Percentiles rank a stretch among this genome's conserved stretches.
Conservation (phyloP, 2,329 filamentous ascomycete genomes). For the Metarhizium robertsii region DNA sequence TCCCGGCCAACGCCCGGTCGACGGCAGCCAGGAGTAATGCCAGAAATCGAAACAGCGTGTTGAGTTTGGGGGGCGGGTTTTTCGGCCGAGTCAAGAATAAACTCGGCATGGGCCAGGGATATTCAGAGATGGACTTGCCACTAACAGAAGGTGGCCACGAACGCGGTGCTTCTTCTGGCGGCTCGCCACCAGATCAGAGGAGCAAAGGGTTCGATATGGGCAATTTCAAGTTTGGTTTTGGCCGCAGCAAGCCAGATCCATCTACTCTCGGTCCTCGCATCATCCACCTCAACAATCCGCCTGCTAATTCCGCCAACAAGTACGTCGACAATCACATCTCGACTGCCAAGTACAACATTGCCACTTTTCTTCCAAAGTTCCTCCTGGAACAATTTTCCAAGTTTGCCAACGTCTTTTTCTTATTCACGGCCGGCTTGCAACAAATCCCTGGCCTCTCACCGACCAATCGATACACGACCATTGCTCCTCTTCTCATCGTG, state of each 20-base stretch:
- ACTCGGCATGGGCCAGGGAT: conserved; percentile 77
- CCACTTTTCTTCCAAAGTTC: conserved; percentile 94
- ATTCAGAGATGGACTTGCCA: conserved; percentile 97
- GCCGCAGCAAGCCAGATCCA: conserved; percentile 74
- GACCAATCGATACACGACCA: conserved; percentile 92
- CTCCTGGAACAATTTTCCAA: conserved; percentile 98
- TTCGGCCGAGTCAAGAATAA: conserved; percentile 83
- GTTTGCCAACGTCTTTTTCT: conserved; percentile 98
- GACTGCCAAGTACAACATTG: conserved; percentile 91
- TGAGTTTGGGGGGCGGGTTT: conserved; percentile 78
- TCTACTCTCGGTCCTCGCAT: conserved; percentile 84
- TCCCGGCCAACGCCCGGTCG: conserved; percentile 47
- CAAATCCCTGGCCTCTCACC: conserved; percentile 93
- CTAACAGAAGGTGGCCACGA: conserved; percentile 63
- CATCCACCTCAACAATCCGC: conserved; percentile 93
- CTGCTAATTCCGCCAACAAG: conserved; percentile 80
- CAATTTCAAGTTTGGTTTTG: conserved; percentile 90
- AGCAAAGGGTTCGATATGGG: conserved; percentile 56
- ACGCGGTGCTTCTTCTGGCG: conserved; percentile 26
- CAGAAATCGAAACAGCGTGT: conserved; percentile 77
- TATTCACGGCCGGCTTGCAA: conserved; percentile 90
- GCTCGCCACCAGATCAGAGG: conserved; percentile 30
- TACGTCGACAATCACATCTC: conserved; percentile 96
- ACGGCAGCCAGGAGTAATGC: conserved; percentile 38
- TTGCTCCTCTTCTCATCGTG: conserved; percentile 85